Evolutionary conservation across 257 asterid genomes (phyloP).

Genomic region (Ilex aquifolium): DNA sequence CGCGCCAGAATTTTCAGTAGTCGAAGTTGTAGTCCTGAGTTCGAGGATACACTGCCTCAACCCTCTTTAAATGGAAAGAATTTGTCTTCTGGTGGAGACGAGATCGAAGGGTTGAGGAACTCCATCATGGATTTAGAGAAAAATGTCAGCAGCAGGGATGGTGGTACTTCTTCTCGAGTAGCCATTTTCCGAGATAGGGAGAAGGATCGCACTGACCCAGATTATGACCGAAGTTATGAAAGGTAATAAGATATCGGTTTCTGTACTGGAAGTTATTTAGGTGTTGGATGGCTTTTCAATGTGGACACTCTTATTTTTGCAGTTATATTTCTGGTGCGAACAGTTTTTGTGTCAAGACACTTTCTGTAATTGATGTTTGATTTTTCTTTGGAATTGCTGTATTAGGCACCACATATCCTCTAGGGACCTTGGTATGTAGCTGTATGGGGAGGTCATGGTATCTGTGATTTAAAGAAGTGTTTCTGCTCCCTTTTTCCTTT

Average conservation of each 20-base stretch:
- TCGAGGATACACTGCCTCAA: slow-evolving; percentile 32
- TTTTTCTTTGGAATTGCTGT: too few species aligned
- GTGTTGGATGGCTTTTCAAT: too few species aligned
- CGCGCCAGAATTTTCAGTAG: slow-evolving; percentile 82
- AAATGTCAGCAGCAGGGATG: slow-evolving; percentile 37
- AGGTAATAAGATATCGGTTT: slow-evolving; percentile 37
- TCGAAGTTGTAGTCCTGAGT: slow-evolving; percentile 36
- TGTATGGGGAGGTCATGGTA: too few species aligned
- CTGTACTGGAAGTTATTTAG: neutral
- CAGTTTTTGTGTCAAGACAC: too few species aligned
- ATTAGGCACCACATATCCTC: too few species aligned
- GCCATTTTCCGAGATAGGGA: slow-evolving; percentile 98
- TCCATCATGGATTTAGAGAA: slow-evolving; percentile 41
- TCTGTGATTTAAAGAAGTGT: too few species aligned
- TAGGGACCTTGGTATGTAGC: too few species aligned
- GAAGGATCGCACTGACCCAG: slow-evolving; percentile 91
- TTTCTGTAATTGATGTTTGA: too few species aligned
- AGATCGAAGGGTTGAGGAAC: slow-evolving; percentile 42
- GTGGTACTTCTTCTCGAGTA: slow-evolving; percentile 55
- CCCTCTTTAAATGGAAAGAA: slow-evolving; percentile 40
- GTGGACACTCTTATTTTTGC: too few species aligned
- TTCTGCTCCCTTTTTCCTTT: too few species aligned
- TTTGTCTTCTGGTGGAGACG: slow-evolving; percentile 26
- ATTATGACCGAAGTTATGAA: slow-evolving; percentile 86
- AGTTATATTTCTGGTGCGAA: too few species aligned